Base-by-base conservation (phyloP, 805 yeast genomes). In the Cyberlindnera misumaiensis region DNA sequence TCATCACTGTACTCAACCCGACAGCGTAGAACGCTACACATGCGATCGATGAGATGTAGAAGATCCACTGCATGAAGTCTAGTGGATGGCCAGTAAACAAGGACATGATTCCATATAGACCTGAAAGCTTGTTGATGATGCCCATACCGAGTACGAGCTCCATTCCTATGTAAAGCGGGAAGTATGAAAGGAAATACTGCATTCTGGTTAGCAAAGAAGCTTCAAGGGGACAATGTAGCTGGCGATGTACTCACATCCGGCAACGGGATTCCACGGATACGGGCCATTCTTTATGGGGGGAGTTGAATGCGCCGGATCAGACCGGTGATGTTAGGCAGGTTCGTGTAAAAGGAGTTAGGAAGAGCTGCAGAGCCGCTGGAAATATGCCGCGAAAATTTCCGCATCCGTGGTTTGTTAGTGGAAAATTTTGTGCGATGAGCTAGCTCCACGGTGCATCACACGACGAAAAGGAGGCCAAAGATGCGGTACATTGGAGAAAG, bases 1-100 rank as follows among this genome's bases (percentile, higher is more conserved):
- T 62, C 37, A 68, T 63, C 24, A 85, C 63, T 30, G 63, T 63
- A 32, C 58, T 58, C 31, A 75, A 66, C 0, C 87, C 93, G 29
- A 72, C 63, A 3, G 78, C 63, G 56, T 80, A 85, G 38, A 83
- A 69, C 3, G 88, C 77, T 32, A 89, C 62, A 35, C 37, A 35
- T 5, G 78, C 67, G 3, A 73, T 39, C 3, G 94, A 80, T 42
- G 80, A 58, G 13, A 82, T 49, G 58, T 89, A 87, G 47, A 80
- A 76, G 1, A 83, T 42, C 93, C 96, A 84, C 56, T 90, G 97
- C 63, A 83, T 65, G 43, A 80, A 73, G 43, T 78, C 80, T 39
- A 89, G 68, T 2, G 93, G 93, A 55, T 89, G 96, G 2, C 96
- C 93, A 0, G 97, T 89, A 53, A 90, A 73, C 18, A 90, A 59